Evolutionary conservation across 371 early-diverging fungal genomes (phyloP).

Genomic region (Homolaphlyctis polyrhiza): DNA sequence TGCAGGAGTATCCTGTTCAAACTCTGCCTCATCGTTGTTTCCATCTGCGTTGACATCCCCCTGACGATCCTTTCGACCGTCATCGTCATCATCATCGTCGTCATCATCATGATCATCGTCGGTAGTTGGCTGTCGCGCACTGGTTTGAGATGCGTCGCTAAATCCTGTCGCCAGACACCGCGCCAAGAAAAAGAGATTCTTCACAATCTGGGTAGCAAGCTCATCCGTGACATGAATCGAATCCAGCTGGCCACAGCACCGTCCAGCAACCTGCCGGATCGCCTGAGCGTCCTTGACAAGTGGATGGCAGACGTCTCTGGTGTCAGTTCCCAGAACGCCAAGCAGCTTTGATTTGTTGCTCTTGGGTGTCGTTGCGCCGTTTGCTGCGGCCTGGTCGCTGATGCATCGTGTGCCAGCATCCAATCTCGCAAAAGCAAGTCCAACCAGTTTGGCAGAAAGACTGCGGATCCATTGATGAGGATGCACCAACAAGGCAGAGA

Average conservation of each 20-base stretch:
- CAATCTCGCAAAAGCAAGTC: slow-evolving; percentile 66
- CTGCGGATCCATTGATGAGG: slow-evolving; percentile 89
- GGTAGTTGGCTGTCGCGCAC: neutral
- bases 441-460: slow-evolving; percentile 66
- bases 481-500: slow-evolving; percentile 31
- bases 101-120: slow-evolving; percentile 6
- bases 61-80: slow-evolving; percentile 18
- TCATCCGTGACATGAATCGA: slow-evolving; percentile 62
- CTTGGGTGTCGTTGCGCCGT: neutral
- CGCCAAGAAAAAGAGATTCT: slow-evolving; percentile 86
- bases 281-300: slow-evolving; percentile 40
- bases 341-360: neutral
- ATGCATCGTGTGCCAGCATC: slow-evolving; percentile 37
- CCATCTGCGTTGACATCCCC: slow-evolving; percentile 24
- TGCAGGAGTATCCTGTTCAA: slow-evolving; percentile 29
- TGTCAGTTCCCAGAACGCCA: no score
- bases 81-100: slow-evolving; percentile 29
- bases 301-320: neutral
- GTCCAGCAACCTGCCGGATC: slow-evolving; percentile 51
- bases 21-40: slow-evolving; percentile 9
- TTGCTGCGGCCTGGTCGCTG: no score
- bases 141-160: neutral
- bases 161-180: neutral
- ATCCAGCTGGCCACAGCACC: slow-evolving; percentile 64
- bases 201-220: slow-evolving; percentile 81